Evolutionary conservation across 2,329 filamentous ascomycete species (phyloP), one percentile per base, ranked within the genome.

Genomic region (Allantophomopsis cytisporea): DNA sequence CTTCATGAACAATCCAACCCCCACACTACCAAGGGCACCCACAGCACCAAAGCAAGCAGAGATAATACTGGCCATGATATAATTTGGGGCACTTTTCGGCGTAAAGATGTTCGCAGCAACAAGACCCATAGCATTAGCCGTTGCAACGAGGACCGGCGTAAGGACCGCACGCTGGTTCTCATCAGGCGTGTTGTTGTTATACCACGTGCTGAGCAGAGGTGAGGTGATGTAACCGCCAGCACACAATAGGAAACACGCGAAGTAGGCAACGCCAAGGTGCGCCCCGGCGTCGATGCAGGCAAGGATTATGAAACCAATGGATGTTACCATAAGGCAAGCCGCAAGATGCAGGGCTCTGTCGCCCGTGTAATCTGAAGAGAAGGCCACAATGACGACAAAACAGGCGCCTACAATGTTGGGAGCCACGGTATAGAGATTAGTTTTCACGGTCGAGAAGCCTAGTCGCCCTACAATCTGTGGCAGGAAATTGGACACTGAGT

Each of bases 161-260:
- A 86, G 63, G 1, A 78, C 66, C 5, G 85, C 68, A 36, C 83
- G 76, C 31, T 76, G 73, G 41, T 79, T 78, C 57, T 88, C 83
- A 50, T 88, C 72, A 1, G 82, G 81, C 41, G 86, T 72, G 54
- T 89, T 88, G 63, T 88, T 88, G 60, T 84, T 87, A 60, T 86
- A 87, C 78, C 77, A 80, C 10, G 57, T 58, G 38, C 54, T 57
- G 13, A 79, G 63, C 11, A 88, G 64, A 7, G 87, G 81, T 0
- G 75, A 82, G 0, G 83, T 82, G 0, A 82, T 81, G 1, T 76
- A 79, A 0, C 80, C 85, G 13, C 83, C 83, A 76, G 80, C 86
- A 10, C 76, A 81, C 80, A 87, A 85, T 78, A 87, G 82, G 56
- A 87, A 88, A 40, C 71, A 77, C 5, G 81, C 80, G 46, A 77